Evolutionary conservation across 2,329 filamentous ascomycete species (phyloP).

Genomic region (Fusarium xylarioides): DNA sequence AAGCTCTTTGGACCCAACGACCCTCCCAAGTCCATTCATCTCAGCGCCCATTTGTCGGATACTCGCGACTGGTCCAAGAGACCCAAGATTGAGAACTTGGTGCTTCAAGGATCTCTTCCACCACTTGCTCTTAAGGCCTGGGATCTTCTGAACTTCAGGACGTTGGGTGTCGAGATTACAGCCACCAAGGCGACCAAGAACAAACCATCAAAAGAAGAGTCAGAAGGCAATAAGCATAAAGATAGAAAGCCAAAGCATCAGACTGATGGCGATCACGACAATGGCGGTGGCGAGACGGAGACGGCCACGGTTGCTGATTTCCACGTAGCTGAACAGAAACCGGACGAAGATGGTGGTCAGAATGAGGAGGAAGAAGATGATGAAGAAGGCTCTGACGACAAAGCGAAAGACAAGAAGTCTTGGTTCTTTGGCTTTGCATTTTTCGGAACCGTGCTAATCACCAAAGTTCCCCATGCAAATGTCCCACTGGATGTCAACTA

Average conservation of each 20-base stretch:
- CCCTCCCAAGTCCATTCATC: background rate
- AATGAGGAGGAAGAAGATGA: background rate
- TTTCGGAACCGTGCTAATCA: background rate
- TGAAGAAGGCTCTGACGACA: background rate
- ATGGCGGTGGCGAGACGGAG: background rate
- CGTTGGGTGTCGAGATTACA: background rate
- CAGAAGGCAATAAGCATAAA: rapidly evolving
- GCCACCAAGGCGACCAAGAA: background rate
- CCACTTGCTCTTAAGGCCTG: background rate
- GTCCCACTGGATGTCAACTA: background rate
- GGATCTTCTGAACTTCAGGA: background rate
- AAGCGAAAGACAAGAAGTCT: background rate
- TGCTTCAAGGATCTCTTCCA: background rate
- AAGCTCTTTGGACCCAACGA: background rate
- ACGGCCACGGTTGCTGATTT: background rate
- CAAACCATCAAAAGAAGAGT: rapidly evolving
- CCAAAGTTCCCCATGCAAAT: background rate
- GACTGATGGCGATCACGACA: background rate
- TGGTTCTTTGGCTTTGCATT: background rate
- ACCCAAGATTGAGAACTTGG: background rate
- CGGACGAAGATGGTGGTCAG: background rate
- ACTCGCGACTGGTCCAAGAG: background rate
- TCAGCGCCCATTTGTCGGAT: background rate
- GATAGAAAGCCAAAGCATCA: background rate
- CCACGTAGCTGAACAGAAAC: rapidly evolving